Evolutionary conservation across 352 stramenopile genomes (phyloP), one percentile per base, ranked within the genome.

Genomic region (Globisporangium orthogonon): DNA sequence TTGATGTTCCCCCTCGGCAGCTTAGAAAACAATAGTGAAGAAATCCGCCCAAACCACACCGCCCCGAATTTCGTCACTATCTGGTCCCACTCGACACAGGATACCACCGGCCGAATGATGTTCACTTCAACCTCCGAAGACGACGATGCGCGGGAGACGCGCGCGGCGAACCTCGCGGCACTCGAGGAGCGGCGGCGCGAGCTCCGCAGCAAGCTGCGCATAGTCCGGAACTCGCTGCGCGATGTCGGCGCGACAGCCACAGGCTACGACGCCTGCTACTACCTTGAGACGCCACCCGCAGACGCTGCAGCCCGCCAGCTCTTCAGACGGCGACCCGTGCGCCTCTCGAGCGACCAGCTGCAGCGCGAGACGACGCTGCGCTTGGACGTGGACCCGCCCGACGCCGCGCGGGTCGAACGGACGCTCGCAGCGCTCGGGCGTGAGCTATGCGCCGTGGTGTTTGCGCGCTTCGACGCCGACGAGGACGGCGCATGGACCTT

Each of bases 181-280:
- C 61, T 87, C 35, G 61, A 70, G 40, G 70, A 85, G 47, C 66
- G 65, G 6, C 65, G 59, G 7, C 56, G 57, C 7, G 73, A 84
- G 56, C 44, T 83, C 47, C 65, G 67, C 2, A 64, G 58, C 30
- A 74, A 69, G 54, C 41, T 88, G 47, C 73, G 67, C 11, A 52
- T 58, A 3, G 62, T 84, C 2, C 39, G 63, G 17, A 74, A 70
- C 65, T 76, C 69, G 29, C 52, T 88, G 49, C 62, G 66, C 39
- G 78, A 83, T 10, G 55, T 60, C 14, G 78, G 78, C n/a, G 75
- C 71, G 11, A 71, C 74, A 41, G 70, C 73, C 9, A 54, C 81
- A 40, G 78, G 78, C 37, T 91, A 83, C 65, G 51, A 72, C 39
- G 60, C 64, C 29, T 72, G 73, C 40, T 91, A 87, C 56, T 71